phyloP scores from a whole-genome alignment of 345 rosid species.

The Citrus reticulata region DNA sequence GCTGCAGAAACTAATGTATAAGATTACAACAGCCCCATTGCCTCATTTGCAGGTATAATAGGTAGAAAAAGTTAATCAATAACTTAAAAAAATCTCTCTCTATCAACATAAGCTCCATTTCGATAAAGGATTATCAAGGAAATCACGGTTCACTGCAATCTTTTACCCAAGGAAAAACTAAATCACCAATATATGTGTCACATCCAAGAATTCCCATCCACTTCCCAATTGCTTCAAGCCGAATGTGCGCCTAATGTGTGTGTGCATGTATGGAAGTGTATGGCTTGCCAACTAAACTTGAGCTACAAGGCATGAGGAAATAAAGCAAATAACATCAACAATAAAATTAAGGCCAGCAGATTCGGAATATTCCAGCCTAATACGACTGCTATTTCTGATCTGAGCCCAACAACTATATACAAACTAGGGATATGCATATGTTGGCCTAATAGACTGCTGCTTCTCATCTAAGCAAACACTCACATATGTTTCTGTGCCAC shows the following conservation, averaged over 20 bases:
- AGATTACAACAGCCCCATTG: not conserved
- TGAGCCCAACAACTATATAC: not conserved
- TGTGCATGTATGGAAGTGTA: no score
- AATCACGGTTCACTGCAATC: not conserved
- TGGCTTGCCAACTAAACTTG: not conserved
- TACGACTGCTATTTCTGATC: not conserved
- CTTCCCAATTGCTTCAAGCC: not conserved
- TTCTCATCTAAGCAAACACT: not conserved
- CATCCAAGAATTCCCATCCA: not conserved
- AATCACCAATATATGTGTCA: not conserved
- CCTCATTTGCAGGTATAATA: not conserved
- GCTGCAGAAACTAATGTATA: not conserved
- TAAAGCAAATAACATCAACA: not conserved
- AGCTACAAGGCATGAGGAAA: not conserved
- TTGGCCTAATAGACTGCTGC: not conserved
- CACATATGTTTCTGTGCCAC: not conserved
- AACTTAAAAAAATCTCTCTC: not conserved
- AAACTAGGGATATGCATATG: not conserved
- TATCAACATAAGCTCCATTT: not conserved
- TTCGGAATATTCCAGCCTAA: not conserved
- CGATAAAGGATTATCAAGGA: not conserved
- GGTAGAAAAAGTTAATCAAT: not conserved
- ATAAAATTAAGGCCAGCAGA: not conserved
- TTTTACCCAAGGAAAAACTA: not conserved
- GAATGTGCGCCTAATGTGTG: not conserved